phyloP scores from a whole-genome alignment of 208 protist genomes.

The Trypanosoma conorhini region DNA sequence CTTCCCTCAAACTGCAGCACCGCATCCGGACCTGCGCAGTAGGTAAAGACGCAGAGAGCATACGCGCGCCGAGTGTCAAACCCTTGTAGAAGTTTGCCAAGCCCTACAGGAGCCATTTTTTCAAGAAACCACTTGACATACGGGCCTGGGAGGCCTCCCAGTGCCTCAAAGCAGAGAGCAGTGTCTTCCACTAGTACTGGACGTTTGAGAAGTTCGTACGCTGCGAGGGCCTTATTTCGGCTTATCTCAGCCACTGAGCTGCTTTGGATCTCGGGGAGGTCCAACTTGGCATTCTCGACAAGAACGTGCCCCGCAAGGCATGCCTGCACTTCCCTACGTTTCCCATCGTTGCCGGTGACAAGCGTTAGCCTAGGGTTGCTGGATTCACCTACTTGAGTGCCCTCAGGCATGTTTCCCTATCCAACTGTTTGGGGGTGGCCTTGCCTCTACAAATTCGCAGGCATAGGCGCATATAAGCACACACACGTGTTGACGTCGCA shows the following conservation, averaged over 20 bases:
- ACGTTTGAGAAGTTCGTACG: slow-evolving; percentile 55
- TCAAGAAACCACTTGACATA: slow-evolving; percentile 99
- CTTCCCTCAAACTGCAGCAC: slow-evolving; percentile 74
- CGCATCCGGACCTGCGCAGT: slow-evolving; percentile 24
- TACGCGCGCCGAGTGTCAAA: slow-evolving; percentile 80
- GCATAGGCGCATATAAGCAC: background rate
- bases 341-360: slow-evolving; percentile 98
- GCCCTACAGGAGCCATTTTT: slow-evolving; percentile 83
- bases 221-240: slow-evolving; percentile 91
- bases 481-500: background rate
- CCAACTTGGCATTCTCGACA: slow-evolving; percentile 61
- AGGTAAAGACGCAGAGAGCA: slow-evolving; percentile 76
- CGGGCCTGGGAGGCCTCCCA: slow-evolving; percentile 96
- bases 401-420: background rate
- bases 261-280: slow-evolving; percentile 96
- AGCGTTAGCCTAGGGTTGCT: slow-evolving; percentile 46
- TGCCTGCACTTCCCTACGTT: slow-evolving; percentile 93
- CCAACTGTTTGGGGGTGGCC: background rate
- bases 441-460: background rate
- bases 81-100: slow-evolving; percentile 92
- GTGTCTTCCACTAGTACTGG: slow-evolving; percentile 97
- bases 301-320: slow-evolving; percentile 72
- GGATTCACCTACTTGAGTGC: background rate
- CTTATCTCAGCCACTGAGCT: slow-evolving; percentile 88
- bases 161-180: slow-evolving; percentile 96